A percentile compares a stretch with the other conserved stretches of the same genome.
These are phyloP conservation scores for Pseudonitzschia multistriata DNA, from an alignment of 108 stramenopile genomes.

Conservation along the genomic window DNA sequence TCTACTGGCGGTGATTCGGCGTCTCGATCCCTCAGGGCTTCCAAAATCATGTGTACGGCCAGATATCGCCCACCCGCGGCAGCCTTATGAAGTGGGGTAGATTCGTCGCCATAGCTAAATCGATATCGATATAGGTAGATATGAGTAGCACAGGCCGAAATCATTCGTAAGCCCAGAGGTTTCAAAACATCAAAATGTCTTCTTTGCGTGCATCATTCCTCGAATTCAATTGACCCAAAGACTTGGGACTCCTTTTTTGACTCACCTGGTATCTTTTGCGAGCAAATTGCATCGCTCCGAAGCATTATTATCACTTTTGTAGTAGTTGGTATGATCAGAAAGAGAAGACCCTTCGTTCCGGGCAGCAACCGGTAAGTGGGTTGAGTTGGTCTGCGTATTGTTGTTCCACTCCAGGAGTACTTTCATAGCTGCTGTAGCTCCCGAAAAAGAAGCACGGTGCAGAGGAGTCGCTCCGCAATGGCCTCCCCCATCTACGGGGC, in stretches of 20 bases:
- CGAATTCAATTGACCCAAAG: background rate
- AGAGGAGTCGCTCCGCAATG: constrained; percentile 64
- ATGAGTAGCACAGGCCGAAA: background rate
- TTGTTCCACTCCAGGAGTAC: constrained; percentile 46
- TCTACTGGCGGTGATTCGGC: background rate
- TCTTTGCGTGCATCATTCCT: no score
- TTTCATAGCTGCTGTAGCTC: constrained; percentile 73
- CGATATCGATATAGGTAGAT: background rate
- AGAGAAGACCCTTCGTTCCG: background rate
- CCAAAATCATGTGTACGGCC: constrained; percentile 68
- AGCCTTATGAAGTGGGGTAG: constrained; percentile 84
- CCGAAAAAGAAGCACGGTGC: constrained; percentile 80
- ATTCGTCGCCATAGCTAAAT: constrained; percentile 63
- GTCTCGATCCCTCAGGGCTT: constrained; percentile 32
- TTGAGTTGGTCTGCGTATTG: background rate
- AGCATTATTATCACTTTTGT: no score
- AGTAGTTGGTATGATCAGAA: background rate
- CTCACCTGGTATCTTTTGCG: constrained; percentile 49
- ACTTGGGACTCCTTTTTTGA: background rate
- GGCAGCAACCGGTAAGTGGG: background rate
- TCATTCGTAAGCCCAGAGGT: background rate
- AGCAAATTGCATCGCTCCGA: constrained; percentile 45
- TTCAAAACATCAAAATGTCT: background rate
- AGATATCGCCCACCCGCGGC: constrained; percentile 75
- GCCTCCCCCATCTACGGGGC: constrained; percentile 36